Conservation (phyloP, 192 early-diverging fungal species). For the Geosiphon pyriformis region DNA sequence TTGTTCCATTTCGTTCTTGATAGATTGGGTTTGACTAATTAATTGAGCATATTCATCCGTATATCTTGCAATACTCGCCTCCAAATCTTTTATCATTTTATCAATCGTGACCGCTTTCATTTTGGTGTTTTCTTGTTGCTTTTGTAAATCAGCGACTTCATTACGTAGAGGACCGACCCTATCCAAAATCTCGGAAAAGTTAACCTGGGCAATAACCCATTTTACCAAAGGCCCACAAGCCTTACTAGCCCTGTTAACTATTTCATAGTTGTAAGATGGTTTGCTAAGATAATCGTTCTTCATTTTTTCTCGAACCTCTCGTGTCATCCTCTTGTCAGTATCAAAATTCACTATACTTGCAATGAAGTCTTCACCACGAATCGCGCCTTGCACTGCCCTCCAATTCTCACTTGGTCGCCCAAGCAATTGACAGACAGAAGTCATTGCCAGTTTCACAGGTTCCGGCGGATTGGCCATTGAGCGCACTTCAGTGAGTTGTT, state of each 20-base stretch:
- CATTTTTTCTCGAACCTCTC: constrained; percentile 74
- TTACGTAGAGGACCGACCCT: constrained; percentile 90
- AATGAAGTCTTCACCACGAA: constrained; percentile 97
- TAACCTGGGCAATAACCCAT: constrained; percentile 98
- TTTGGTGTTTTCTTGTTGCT: constrained; percentile 66
- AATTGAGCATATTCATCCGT: constrained; percentile 97
- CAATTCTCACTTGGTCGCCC: constrained; percentile 82
- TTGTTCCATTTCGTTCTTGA: constrained; percentile 89
- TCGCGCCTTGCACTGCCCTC: constrained; percentile 85
- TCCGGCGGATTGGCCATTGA: constrained; percentile 95
- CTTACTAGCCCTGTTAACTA: constrained; percentile 93
- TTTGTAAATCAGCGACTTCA: constrained; percentile 84
- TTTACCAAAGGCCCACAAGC: constrained; percentile 98
- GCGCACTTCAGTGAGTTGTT: constrained; percentile 94
- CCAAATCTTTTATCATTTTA: constrained; percentile 76
- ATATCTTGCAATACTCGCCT: constrained; percentile 83
- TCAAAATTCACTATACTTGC: constrained; percentile 93
- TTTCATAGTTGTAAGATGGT: constrained; percentile 89
- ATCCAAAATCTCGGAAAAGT: constrained; percentile 88
- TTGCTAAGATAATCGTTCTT: constrained; percentile 70
- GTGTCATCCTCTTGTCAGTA: constrained; percentile 78
- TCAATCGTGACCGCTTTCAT: constrained; percentile 67
- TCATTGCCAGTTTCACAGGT: constrained; percentile 95
- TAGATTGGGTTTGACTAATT: constrained; percentile 83
- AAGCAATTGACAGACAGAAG: constrained; percentile 92